Base-by-base conservation (phyloP, 176 grass and related monocot species). In the Poa pratensis region DNA sequence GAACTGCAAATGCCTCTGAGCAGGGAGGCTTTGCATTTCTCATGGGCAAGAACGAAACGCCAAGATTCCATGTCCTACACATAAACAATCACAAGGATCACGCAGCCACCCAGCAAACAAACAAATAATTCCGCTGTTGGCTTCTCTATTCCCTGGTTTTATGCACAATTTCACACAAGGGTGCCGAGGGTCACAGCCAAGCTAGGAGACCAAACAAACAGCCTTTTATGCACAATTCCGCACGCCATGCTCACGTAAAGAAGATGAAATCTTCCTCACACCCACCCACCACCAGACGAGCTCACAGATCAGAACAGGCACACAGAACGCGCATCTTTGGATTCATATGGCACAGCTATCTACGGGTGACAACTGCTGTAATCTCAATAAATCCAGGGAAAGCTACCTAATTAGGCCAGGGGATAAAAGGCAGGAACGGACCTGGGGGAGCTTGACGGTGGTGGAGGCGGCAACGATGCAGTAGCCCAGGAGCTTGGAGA, bases 371-470 rank as follows among this genome's bases (percentile, higher is more conserved):
- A 39, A 69, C 34, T 39, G 66, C 0, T 57, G 65, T 10, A 24
- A 45, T 71, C 13, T 54, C n/a, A 23, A 70, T 14, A 69, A 68
- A 32, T 40, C 35, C 26, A 67, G 16, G 63, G 28, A 19, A 68
- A 23, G 68, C 35, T 19, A 39, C 65, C 79, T 53, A 81, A 35
- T 39, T 17, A 53, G 62, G 13, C 2, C 27, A 68, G 48, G 27
- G 17, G 16, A 40, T n/a, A 1, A 20, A 53, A 3, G 34, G 40
- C 43, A 67, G 20, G 42, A 1, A 17, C 2, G 28, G 8, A 98
- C 95, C 96, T 99, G 96, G 11, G 96, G 93, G 45, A 99, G 85
- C 83, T 99, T 99, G 81, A 96, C 93, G 71, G 93, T 99, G 65
- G 96, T 99, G 88, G 96, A 99, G 20, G 93, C 91, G 54, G 96